Base-by-base conservation (phyloP, 345 rosid species). In the Atalantia buxifolia region DNA sequence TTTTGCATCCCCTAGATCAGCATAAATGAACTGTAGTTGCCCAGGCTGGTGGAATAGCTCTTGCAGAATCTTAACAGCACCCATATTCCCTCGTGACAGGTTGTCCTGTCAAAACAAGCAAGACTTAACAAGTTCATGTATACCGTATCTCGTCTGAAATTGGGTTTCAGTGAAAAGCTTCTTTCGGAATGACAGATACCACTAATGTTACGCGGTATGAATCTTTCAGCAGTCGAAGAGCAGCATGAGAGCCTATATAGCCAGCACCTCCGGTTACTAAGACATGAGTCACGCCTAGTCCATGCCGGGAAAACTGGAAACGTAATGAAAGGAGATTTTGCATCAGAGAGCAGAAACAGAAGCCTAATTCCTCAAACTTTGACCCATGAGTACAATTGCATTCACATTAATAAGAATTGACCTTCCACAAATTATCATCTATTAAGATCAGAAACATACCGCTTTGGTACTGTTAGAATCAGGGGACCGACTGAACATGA, bases 231-330 rank as follows among this genome's bases (percentile, higher is more conserved):
- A 92, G 92, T 42, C 90, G 86, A 77, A 88, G 79, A 35, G 91
- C 87, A 65, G 94, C 97, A 81, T 90, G 97, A 70, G 96, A 92
- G 76, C 96, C 96, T 16, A 92, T 92, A 67, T 88, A 92, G 18
- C 96, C 96, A 35, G 96, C 94, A 75, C 96, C 96, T 71, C 96
- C 96, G 8, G 96, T 90, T 76, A 92, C 96, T 36, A 92, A 79
- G 75, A 92, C 92, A 79, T 89, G 94, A 12, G 81, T 86, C 19
- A 89, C 87, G 38, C 92, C 91, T 55, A 78, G 80, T 80, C 88
- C 87, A 36, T 71, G 93, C 55, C 61, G 42, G 48, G 87, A 78
- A 78, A 85, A 86, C 91, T 84, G 88, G 55, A 83, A 65, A 70
- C 27, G 62, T 7, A 30, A 36, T 45, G 30, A 9, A 66, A 76